Evolutionary conservation across 2,329 filamentous ascomycete genomes (phyloP).

Genomic region (Geosmithia morbida): DNA sequence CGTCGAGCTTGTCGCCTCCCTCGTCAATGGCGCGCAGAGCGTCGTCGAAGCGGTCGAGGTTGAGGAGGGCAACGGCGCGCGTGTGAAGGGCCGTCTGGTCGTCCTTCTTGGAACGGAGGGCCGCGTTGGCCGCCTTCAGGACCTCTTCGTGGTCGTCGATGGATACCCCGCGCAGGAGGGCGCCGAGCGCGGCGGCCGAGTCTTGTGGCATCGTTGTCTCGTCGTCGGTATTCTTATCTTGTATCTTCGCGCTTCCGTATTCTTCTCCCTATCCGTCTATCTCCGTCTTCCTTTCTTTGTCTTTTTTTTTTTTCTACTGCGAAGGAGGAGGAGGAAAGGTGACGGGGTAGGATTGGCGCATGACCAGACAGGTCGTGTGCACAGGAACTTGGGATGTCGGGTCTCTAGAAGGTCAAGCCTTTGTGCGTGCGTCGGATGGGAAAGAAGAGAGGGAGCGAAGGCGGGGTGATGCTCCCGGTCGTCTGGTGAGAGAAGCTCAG

Average conservation of each 20-base stretch:
- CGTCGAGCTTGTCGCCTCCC: conserved; percentile 44
- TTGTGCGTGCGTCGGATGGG: neutral
- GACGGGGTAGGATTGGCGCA: neutral
- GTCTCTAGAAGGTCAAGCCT: neutral
- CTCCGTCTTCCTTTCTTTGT: neutral
- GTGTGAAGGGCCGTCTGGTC: conserved; percentile 50
- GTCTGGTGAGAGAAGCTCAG: neutral
- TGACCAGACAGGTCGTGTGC: neutral
- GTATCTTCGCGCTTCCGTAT: too few species aligned
- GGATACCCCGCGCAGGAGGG: conserved; percentile 36
- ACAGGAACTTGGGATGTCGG: neutral
- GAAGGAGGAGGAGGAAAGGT: too few species aligned
- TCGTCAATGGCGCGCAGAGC: conserved; percentile 55
- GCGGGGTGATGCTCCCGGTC: neutral
- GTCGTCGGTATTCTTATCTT: too few species aligned
- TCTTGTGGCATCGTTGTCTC: conserved; percentile 28
- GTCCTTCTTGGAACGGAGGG: conserved; percentile 44
- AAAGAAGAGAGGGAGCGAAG: neutral
- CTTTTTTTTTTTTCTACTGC: neutral
- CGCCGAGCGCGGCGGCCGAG: conserved; percentile 33
- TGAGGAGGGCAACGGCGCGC: conserved; percentile 60
- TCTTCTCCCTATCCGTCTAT: too few species aligned
- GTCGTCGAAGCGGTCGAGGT: conserved; percentile 71
- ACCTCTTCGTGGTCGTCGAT: conserved; percentile 63
- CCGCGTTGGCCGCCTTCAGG: conserved; percentile 47